Evolutionary conservation across 768 basidiomycete genomes (phyloP).

Genomic region (Leucosporidium scottii): DNA sequence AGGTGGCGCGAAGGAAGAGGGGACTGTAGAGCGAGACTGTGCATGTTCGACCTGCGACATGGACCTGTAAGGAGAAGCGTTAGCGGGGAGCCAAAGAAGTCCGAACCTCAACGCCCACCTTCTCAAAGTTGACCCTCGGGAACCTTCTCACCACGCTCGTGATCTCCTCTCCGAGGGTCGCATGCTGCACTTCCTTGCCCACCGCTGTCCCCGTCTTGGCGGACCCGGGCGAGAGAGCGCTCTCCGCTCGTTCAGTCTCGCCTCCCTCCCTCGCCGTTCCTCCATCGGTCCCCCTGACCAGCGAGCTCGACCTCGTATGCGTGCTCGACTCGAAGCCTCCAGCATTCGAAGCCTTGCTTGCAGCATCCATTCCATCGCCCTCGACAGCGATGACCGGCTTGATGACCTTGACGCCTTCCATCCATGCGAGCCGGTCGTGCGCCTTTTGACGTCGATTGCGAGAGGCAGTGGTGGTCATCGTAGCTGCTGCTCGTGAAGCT

Average conservation of each 20-base stretch:
- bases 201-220: constrained; percentile 29
- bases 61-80: constrained; percentile 39
- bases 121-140: constrained; percentile 75
- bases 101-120: constrained; percentile 47
- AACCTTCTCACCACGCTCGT: constrained; percentile 58
- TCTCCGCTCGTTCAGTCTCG: constrained; percentile 26
- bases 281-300: constrained; percentile 20
- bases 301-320: constrained; percentile 35
- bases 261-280: constrained; percentile 31
- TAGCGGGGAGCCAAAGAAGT: background rate
- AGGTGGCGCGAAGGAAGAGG: constrained; percentile 62
- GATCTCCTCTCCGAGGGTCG: constrained; percentile 34
- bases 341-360: background rate
- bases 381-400: constrained; percentile 5
- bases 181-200: constrained; percentile 28
- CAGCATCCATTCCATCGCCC: background rate
- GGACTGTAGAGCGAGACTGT: constrained; percentile 82
- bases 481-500: background rate
- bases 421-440: constrained; percentile 35
- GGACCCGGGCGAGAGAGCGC: constrained; percentile 1
- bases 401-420: constrained; percentile 14
- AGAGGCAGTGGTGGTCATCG: constrained; percentile 24
- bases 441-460: constrained; percentile 18
- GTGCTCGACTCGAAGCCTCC: constrained; percentile 21
- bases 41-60: constrained; percentile 56